Conservation (phyloP, 352 stramenopile genomes). For the Pythium folliculosum region DNA sequence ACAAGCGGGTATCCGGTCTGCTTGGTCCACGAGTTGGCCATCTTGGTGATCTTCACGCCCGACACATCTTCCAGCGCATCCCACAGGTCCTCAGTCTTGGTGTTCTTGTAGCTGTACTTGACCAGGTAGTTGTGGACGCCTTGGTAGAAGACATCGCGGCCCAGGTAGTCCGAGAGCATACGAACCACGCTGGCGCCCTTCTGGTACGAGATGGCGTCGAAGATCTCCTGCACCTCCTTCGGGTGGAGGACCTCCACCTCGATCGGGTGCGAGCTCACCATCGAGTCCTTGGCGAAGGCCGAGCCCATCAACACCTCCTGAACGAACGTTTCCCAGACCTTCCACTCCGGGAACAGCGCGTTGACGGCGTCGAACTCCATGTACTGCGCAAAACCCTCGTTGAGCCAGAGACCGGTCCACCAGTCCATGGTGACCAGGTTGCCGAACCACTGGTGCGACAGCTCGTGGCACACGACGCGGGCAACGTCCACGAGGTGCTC, state of each 20-base stretch:
- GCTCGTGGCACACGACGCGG: conserved; percentile 96
- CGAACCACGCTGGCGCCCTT: conserved; percentile 88
- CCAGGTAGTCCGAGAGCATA: conserved; percentile 75
- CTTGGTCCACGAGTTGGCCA: conserved; percentile 94
- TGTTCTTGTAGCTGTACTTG: conserved; percentile 94
- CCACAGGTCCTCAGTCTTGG: conserved; percentile 96
- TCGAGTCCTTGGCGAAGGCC: conserved; percentile 92
- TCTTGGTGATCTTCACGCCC: conserved; percentile 88
- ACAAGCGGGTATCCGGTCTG: conserved; percentile 94
- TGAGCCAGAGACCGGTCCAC: conserved; percentile 96
- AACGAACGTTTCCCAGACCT: conserved; percentile 96
- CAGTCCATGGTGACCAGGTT: conserved; percentile 99
- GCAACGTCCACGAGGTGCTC: conserved; percentile 76
- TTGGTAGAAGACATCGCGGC: conserved; percentile 67
- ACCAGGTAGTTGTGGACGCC: conserved; percentile 94
- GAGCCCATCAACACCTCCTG: conserved; percentile 62
- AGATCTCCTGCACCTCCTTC: conserved; percentile 97
- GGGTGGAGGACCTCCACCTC: conserved; percentile 93
- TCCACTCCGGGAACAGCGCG: conserved; percentile 93
- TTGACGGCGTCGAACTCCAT: conserved; percentile 95
- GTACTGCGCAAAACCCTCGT: conserved; percentile 98
- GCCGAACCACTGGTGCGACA: conserved; percentile 97
- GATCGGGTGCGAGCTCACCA: conserved; percentile 92
- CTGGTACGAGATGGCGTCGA: conserved; percentile 97
- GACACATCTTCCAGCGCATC: conserved; percentile 89